Base-by-base conservation (phyloP, 2,329 filamentous ascomycete species). In the Cladosporium sp. region DNA sequence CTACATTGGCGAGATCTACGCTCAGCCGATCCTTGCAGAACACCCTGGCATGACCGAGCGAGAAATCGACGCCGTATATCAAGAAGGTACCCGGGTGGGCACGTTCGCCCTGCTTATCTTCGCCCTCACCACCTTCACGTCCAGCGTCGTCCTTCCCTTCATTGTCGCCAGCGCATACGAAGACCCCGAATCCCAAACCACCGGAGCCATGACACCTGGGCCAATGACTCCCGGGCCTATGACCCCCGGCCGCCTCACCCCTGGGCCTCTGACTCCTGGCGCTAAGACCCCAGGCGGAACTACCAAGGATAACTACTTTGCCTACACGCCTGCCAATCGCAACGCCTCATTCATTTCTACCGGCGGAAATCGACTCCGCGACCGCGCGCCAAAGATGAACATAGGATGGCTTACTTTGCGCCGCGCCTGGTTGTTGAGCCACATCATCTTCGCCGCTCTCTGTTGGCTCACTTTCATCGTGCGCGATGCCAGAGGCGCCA, bases 1-100 rank as follows among this genome's bases (percentile, higher is more conserved):
- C 15, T 97, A 93, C 67, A 86, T 96, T 58, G 91, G 88, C 54
- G 89, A 95, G 64, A 87, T 97, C 50, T 95, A 95, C 60, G 86
- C 89, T 15, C 85, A 95, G 63, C 89, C 89, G 0, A 86, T 79
- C 58, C 83, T 96, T 45, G 77, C 83, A 57, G 73, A 79, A 45
- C 86, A 95, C 58, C 90, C 89, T 0, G 72, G 92, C 65, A 85
- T 95, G 76, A 79, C 83, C 0, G 78, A 84, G 0, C 76, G 79
- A 13, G 83, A 96, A 60, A 82, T 96, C 52, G 84, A 95, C 61
- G 70, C 75, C 43, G 77, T 91, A 1, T 95, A 92, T 75, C 90
- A 94, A 66, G 76, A 84, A 52, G 92, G 87, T 2, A 96, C 92
- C 1, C 81, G 91, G 30, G 78, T 93, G 38, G 92, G 91, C 27